Percentiles rank a stretch among this genome's conserved stretches.
phyloP scores from a whole-genome alignment of 2,329 filamentous ascomycete genomes.

The Ophiostoma himal-ulmi region DNA sequence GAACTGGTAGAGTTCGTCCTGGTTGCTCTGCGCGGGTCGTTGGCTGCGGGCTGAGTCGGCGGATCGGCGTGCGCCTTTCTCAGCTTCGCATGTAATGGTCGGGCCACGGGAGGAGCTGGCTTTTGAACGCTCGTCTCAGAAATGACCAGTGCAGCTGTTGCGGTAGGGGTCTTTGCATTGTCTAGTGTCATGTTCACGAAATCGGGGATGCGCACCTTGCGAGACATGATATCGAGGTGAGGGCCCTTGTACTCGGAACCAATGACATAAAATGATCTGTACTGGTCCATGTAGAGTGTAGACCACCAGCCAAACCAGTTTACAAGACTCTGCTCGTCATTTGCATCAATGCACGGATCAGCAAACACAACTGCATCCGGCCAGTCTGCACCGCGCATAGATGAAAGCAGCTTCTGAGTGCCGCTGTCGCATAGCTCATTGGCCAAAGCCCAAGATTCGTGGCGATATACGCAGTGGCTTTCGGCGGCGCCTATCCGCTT shows the following conservation, averaged over 20 bases:
- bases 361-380: conserved; percentile 41
- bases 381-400: conserved; percentile 16
- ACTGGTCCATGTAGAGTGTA: conserved; percentile 42
- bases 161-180: too few species aligned
- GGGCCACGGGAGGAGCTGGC: not conserved
- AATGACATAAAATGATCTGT: conserved; percentile 51
- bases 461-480: not conserved
- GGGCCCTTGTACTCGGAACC: conserved; percentile 38
- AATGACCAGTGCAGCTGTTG: not conserved
- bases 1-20: not conserved
- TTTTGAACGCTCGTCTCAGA: not conserved
- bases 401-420: not conserved
- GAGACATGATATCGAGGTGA: conserved; percentile 18
- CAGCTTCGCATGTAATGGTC: not conserved
- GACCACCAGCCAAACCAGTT: conserved; percentile 60
- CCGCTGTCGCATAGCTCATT: not conserved
- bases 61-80: not conserved
- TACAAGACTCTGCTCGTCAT: conserved; percentile 57
- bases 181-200: not conserved
- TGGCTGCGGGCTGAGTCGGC: not conserved
- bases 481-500: not conserved
- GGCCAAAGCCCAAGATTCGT: not conserved
- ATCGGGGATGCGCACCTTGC: conserved; percentile 26
- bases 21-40: not conserved
- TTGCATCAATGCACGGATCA: conserved; percentile 45